Conservation (phyloP, 2,329 filamentous ascomycete genomes). For the Scedosporium dehoogii region DNA sequence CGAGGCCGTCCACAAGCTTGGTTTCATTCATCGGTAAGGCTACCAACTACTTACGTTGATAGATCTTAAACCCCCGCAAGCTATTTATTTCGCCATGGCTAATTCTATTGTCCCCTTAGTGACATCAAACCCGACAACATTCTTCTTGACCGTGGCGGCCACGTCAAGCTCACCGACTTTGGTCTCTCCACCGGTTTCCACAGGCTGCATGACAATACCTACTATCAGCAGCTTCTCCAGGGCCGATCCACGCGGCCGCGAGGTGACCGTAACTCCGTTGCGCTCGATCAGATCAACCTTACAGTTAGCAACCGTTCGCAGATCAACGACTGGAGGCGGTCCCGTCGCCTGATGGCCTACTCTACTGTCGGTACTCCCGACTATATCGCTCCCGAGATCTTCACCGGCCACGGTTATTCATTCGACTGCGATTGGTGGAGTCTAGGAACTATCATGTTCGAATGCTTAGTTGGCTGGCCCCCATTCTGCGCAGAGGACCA, state of each 20-base stretch:
- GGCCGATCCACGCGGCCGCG: conserved; percentile 61
- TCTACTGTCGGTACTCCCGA: conserved; percentile 97
- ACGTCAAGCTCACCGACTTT: conserved; percentile 98
- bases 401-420: conserved; percentile 90
- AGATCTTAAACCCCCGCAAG: neutral
- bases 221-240: conserved; percentile 93
- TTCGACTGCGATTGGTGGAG: conserved; percentile 99
- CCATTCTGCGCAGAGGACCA: conserved; percentile 97
- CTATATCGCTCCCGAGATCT: conserved; percentile 98
- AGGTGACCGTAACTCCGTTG: conserved; percentile 78
- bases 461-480: conserved; percentile 96
- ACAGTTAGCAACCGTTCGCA: conserved; percentile 96
- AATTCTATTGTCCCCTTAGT: conserved; percentile 33
- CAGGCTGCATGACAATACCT: conserved; percentile 94
- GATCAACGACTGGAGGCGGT: conserved; percentile 98
- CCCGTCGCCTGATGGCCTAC: conserved; percentile 89
- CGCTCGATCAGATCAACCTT: conserved; percentile 94
- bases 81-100: neutral
- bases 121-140: conserved; percentile 99
- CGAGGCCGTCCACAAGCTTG: conserved; percentile 93
- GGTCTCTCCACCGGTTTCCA: conserved; percentile 97
- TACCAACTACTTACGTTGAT: neutral
- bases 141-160: conserved; percentile 83
- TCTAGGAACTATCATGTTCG: conserved; percentile 98
- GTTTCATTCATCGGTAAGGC: conserved; percentile 91